Evolutionary conservation across 2,329 filamentous ascomycete species (phyloP).

Genomic region (Fusarium temperatum): DNA sequence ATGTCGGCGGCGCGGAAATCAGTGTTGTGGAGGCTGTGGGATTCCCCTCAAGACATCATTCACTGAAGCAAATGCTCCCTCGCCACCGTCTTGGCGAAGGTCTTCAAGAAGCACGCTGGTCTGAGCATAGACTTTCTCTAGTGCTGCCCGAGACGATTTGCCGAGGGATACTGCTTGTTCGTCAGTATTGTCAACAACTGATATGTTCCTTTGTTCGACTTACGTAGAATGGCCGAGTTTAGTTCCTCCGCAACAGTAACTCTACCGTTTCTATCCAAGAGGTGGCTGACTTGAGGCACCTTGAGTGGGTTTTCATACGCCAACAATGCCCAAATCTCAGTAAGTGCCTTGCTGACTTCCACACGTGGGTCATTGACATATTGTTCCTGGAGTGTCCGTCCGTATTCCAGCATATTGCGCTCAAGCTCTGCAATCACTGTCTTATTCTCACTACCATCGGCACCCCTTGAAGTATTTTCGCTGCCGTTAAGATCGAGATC

Average conservation of each 20-base stretch:
- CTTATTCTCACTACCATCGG: conserved; percentile 55
- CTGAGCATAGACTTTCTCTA: conserved; percentile 88
- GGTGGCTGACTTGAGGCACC: conserved; percentile 76
- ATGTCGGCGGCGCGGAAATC: conserved; percentile 5
- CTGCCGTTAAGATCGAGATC: conserved; percentile 63
- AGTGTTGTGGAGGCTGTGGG: conserved; percentile 50
- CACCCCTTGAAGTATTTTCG: conserved; percentile 55
- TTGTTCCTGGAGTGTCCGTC: conserved; percentile 78
- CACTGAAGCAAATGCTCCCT: conserved; percentile 81
- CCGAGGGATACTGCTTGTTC: conserved; percentile 77
- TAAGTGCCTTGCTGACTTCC: conserved; percentile 77
- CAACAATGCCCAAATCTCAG: conserved; percentile 87
- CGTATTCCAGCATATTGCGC: conserved; percentile 78
- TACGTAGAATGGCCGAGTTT: conserved; percentile 91
- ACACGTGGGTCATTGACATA: conserved; percentile 76
- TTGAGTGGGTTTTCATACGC: conserved; percentile 85
- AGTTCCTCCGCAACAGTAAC: conserved; percentile 88
- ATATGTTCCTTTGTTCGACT: conserved; percentile 47
- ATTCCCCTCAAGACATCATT: conserved; percentile 60
- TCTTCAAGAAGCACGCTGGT: conserved; percentile 87
- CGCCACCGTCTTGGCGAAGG: conserved; percentile 79
- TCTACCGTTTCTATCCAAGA: conserved; percentile 80
- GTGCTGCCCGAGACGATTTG: conserved; percentile 84
- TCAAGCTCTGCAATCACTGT: conserved; percentile 61
- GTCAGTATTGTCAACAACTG: conserved; percentile 27